Conservation (phyloP, 352 stramenopile genomes). For the Blastocystis hominis region DNA sequence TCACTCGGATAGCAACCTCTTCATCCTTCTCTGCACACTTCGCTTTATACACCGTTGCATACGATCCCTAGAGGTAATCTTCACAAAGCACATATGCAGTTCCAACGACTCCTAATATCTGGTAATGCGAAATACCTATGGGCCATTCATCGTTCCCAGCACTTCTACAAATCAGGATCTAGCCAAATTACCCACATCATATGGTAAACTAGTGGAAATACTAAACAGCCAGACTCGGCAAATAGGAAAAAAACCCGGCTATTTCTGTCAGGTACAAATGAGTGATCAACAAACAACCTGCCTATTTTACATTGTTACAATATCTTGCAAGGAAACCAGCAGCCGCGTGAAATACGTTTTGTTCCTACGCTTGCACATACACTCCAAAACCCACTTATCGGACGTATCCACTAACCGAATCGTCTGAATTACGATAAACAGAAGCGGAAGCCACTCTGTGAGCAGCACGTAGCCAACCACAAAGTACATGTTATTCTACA, state of each 20-base stretch:
- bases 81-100: background rate
- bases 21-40: background rate
- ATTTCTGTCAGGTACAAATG: background rate
- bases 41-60: constrained; percentile 35
- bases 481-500: background rate
- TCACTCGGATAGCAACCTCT: background rate
- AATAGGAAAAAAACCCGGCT: background rate
- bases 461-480: background rate
- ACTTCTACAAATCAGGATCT: background rate
- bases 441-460: background rate
- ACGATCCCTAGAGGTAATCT: background rate
- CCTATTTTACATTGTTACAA: constrained; percentile 38
- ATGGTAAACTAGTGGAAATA: background rate
- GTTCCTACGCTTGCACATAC: background rate
- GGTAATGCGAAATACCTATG: background rate
- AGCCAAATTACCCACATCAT: background rate
- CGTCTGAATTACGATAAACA: background rate
- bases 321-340: constrained; percentile 4
- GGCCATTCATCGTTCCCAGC: background rate
- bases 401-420: background rate
- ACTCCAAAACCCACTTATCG: background rate
- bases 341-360: background rate
- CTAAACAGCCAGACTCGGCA: background rate
- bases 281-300: background rate
- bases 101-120: background rate